phyloP scores from a whole-genome alignment of 768 basidiomycete species.

The Tephrocybe sp. region DNA sequence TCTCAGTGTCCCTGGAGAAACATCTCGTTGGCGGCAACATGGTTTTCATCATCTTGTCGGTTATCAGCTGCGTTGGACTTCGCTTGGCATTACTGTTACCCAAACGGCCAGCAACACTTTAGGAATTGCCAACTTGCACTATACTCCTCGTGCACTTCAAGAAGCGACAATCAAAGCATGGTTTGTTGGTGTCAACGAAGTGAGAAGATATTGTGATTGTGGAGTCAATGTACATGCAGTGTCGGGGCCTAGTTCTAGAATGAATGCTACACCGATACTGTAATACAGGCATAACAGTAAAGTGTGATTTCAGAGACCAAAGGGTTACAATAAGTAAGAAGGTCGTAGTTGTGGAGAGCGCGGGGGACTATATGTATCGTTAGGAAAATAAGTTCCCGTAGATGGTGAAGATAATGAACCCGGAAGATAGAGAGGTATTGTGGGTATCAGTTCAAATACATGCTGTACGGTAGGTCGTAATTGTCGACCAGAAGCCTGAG shows the following conservation, averaged over 20 bases:
- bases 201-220: too few relatives aligned
- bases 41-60: conserved; percentile 35
- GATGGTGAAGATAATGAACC: conserved; percentile 55
- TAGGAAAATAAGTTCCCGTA: conserved; percentile 48
- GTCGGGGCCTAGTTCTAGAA: too few relatives aligned
- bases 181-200: too few relatives aligned
- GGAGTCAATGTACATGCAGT: too few relatives aligned
- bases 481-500: conserved; percentile 34
- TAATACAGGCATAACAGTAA: conserved; percentile 4
- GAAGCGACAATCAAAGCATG: too few relatives aligned
- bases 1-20: conserved; percentile 46
- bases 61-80: conserved; percentile 22
- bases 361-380: conserved; percentile 46
- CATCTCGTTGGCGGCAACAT: conserved; percentile 44
- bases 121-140: neutral
- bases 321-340: conserved; percentile 9
- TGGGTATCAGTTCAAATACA: conserved; percentile 77
- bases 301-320: neutral
- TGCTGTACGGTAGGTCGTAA: conserved; percentile 60
- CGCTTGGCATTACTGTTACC: conserved; percentile 24
- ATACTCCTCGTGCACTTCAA: too few relatives aligned
- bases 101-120: conserved; percentile 1
- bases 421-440: conserved; percentile 70
- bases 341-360: conserved; percentile 47
- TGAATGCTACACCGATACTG: conserved; percentile 4